Evolutionary conservation across 169 alveolate species (phyloP), one percentile per base, ranked within the genome.

Genomic region (Miamiensis avidus): DNA sequence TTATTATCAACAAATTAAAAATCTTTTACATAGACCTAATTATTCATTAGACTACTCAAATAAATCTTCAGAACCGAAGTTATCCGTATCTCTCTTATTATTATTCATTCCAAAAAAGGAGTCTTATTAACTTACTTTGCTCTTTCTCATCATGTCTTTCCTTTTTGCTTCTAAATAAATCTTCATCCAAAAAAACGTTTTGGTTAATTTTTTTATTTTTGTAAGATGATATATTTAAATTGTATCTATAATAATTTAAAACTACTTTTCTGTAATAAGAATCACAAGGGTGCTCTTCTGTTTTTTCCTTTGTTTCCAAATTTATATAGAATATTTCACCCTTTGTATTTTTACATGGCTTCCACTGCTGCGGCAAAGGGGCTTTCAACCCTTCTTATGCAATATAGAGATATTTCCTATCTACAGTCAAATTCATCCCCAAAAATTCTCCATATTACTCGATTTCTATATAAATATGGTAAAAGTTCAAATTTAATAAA

Each of bases 281-380:
- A 85, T 95, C 98, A 69, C 96, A 93, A 0, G 98, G 98, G 73
- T 95, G 98, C 73, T 95, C 98, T 85, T 88, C 87, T 29, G 82
- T 84, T 27, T 88, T 85, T 73, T 93, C 91, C 31, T 95, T 92
- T n/a, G 95, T 90, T 28, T 90, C 91, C 64, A 90, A 85, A 88
- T 95, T 95, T 82, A 93, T 81, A 84, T 92, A 95, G 69, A 87
- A 89, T 72, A 94, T 93, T 72, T 91, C 97, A 4, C 93, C 97
- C 29, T 87, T 84, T 78, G 89, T 89, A 33, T 95, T 92, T 92
- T 89, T 82, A 77, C 95, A 92, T 25, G 96, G 96, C 86, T 93
- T 93, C 96, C 98, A 95, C 25, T 96, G 93, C 29, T 92, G 92
- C 25, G 98, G 98, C 31, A 95, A 76, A 34, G 97, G 96, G 30